Base-by-base conservation (phyloP, 1,284 basidiomycete species). In the Ustanciosporium gigantosporum region DNA sequence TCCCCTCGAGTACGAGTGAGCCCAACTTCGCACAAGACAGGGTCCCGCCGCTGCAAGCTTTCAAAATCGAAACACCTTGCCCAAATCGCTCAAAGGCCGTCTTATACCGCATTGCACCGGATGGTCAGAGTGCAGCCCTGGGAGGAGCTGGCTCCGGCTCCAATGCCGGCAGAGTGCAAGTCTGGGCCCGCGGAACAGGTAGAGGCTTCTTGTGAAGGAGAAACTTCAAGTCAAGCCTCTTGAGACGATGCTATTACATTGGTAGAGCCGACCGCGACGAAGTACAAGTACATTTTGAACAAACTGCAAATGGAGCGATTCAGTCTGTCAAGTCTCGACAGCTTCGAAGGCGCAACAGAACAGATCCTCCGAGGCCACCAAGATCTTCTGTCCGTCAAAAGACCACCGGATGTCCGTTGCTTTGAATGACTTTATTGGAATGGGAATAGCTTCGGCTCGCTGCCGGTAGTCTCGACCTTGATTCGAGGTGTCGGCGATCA, bases 321-420 rank as follows among this genome's bases (percentile, higher is more conserved):
- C 27, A 29, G 32, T 19, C 13, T 9, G 23, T 22, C 19, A 25
- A 17, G 16, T 25, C n/a, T 66, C 50, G 32, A 41, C 36, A 21
- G 60, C 55, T 24, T 68, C 66, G 20, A 66, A 65, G 11, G 66
- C 88, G 75, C 89, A 90, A 70, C 88, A 90, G 69, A 90, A 91
- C 34, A 82, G 82, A 35, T 88, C 85, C 65, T 83, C 86, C 57
- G 88, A 87, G 42, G 89, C 46, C 39, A 91, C 70, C 7, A 87
- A 78, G 43, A 90, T 77, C 3, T 88, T 88, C 64, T 88, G 88
- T 11, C 89, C 89, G 68, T 91, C 89, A 9, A 87, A 87, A n/a
- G 87, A 84, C 89, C 89, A 91, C 41, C 78, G 81, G 13, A 89
- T 57, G 82, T 66, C 89, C 87, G 73, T 84, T 82, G 59, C 66